A percentile compares a stretch with the other conserved stretches of the same genome.
Conservation (phyloP, 768 basidiomycete genomes). For the Russula foetens region DNA sequence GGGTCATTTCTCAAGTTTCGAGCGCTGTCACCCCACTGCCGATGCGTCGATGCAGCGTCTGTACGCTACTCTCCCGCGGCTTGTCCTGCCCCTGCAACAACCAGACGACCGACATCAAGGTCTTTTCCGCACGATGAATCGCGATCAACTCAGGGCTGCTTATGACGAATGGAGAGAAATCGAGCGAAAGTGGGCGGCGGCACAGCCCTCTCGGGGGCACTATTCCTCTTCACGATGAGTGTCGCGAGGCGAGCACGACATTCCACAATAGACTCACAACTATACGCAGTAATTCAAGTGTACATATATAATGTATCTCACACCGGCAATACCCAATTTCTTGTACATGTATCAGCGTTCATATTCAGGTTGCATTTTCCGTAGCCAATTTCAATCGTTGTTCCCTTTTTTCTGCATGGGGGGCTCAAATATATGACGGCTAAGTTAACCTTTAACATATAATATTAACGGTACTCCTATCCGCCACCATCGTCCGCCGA, state of each 20-base stretch:
- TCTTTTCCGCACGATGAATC: background rate
- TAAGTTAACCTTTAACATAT: no score
- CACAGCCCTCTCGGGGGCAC: background rate
- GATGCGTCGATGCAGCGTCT: background rate
- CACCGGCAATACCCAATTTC: background rate
- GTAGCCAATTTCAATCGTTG: no score
- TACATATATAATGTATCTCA: background rate
- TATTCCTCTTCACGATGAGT: background rate
- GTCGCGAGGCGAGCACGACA: no score
- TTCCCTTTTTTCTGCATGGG: no score
- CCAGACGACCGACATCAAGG: slow-evolving; percentile 2
- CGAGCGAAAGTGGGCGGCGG: background rate
- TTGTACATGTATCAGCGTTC: no score
- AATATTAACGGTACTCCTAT: no score
- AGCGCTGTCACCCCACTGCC: background rate
- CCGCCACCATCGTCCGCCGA: no score
- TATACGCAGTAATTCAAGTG: background rate
- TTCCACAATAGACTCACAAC: no score
- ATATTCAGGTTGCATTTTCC: no score
- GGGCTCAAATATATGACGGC: no score
- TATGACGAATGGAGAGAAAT: background rate
- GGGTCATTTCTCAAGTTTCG: background rate
- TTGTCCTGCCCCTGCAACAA: slow-evolving; percentile 2
- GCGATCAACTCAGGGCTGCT: slow-evolving; percentile 1
- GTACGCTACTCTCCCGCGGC: background rate